These are phyloP conservation scores for Microcos paniculata DNA, from an alignment of 345 rosid species.

Conservation along the genomic window DNA sequence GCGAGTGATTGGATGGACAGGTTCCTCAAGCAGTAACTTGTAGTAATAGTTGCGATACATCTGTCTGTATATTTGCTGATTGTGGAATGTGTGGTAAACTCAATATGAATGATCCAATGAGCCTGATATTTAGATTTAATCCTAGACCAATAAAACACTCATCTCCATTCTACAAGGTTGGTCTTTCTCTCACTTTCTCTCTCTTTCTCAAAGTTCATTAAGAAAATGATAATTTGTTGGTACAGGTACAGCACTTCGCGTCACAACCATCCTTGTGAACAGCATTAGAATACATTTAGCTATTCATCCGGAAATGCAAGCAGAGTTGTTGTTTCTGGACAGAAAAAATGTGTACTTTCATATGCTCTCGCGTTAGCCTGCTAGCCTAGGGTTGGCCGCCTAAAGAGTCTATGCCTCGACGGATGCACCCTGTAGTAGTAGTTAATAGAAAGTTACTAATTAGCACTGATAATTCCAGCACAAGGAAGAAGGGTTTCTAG, in stretches of 20 bases:
- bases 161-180: neutral
- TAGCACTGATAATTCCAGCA: neutral
- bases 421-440: neutral
- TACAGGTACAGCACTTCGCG: neutral
- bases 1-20: slow-evolving; percentile 54
- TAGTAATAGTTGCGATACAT: no score
- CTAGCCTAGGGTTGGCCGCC: no score
- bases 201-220: neutral
- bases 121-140: neutral
- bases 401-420: neutral
- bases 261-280: neutral
- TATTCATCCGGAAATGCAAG: neutral
- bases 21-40: slow-evolving; percentile 37
- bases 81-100: neutral
- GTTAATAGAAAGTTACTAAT: neutral
- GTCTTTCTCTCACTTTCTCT: neutral
- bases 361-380: neutral
- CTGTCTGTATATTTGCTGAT: neutral
- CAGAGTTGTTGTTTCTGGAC: neutral
- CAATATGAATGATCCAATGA: neutral
- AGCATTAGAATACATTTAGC: neutral
- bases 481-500: neutral
- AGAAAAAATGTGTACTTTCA: neutral
- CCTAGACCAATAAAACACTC: neutral
- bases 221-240: neutral